Base-by-base conservation (phyloP, 371 early-diverging fungal species). In the Haplosporangium sp. region DNA sequence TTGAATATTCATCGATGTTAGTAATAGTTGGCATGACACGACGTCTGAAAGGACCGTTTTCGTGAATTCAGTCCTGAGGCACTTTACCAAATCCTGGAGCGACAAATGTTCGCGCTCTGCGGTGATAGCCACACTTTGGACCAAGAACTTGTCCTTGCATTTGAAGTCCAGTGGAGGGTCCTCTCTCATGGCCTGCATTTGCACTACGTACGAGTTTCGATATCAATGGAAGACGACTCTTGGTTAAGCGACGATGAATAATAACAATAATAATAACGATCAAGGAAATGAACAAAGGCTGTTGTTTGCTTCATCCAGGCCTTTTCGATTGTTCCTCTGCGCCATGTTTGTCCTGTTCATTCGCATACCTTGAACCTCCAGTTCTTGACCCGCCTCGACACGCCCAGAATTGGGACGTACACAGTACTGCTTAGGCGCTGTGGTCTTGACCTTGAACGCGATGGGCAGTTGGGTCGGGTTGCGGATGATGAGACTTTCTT, bases 381-480 rank as follows among this genome's bases (percentile, higher is more conserved):
- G 83, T 21, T 89, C 74, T 36, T 85, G 82, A 45, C 91, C 88
- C 6, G 97, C 90, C 41, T 90, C 90, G 59, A 99, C 87, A 53
- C 90, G 83, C 21, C 98, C 98, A 42, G 95, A 90, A 86, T 98
- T 99, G 55, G 99, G 98, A 37, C 97, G 91, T 43, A 99, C 96
- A 73, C 95, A 96, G 82, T 98, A 99, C 81, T 95, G 95, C 83
- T 96, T 96, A 20, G 99, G 99, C 0, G 96, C 95, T 9, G 98
- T 99, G 6, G 99, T 99, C 80, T 98, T 98, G 80, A 99, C 95
- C 84, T 99, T 98, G 86, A 96, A 99, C 12, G 94, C 92, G 42
- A 93, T 84, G 0, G 94, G 87, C 46, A 85, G 71, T 67, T 86
- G 83, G 61, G 89, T 86, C 37, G 86, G 82, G 85, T 97, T 97